A percentile compares a stretch with the other conserved stretches of the same genome.
Conservation (phyloP, 2,329 filamentous ascomycete genomes). For the Cytospora mali region DNA sequence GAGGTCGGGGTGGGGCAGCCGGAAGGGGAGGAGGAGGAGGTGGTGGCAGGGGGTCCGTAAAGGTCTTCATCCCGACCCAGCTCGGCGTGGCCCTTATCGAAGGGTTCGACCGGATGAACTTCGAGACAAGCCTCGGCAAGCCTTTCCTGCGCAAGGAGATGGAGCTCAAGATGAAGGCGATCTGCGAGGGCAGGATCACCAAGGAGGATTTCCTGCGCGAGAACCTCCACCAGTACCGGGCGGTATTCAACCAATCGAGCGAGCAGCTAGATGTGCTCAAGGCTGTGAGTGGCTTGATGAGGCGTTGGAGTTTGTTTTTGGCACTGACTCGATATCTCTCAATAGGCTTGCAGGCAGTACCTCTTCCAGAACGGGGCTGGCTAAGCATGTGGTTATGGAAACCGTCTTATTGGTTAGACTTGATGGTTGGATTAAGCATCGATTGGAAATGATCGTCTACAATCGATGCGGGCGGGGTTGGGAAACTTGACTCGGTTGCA, state of each 20-base stretch:
- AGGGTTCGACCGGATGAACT: slow-evolving; percentile 92
- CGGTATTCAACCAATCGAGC: slow-evolving; percentile 81
- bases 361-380: slow-evolving; percentile 41
- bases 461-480: background rate
- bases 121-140: slow-evolving; percentile 90
- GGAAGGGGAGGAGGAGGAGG: slow-evolving; percentile 46
- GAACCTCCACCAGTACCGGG: slow-evolving; percentile 83
- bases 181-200: slow-evolving; percentile 83
- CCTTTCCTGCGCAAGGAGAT: slow-evolving; percentile 97
- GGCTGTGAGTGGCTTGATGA: slow-evolving; percentile 50
- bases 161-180: slow-evolving; percentile 95
- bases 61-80: slow-evolving; percentile 90
- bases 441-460: background rate
- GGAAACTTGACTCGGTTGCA: background rate
- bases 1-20: slow-evolving; percentile 46
- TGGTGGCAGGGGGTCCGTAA: slow-evolving; percentile 57
- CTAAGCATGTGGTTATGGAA: background rate
- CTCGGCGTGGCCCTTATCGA: slow-evolving; percentile 90
- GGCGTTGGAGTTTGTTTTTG: slow-evolving; percentile 15
- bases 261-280: slow-evolving; percentile 71
- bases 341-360: slow-evolving; percentile 58
- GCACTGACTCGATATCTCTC: slow-evolving; percentile 24
- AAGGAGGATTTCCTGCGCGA: slow-evolving; percentile 76
- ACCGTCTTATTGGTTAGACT: background rate
- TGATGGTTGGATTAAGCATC: background rate